These are phyloP conservation scores for Wickerhamomyces rabaulensis DNA, from an alignment of 805 yeast genomes.

Conservation along the genomic window DNA sequence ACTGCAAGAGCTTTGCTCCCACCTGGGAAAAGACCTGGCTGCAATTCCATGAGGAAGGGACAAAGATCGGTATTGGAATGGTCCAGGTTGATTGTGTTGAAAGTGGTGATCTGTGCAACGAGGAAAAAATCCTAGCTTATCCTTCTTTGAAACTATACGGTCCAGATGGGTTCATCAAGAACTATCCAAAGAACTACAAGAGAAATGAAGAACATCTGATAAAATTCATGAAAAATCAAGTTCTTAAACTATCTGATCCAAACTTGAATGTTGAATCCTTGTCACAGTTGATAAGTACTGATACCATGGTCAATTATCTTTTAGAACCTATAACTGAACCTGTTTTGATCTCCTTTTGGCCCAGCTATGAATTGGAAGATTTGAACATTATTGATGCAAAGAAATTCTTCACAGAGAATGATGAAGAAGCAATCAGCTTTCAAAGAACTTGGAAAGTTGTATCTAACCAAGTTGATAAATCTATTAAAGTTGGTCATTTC, in stretches of 20 bases:
- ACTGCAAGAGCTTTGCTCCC: constrained; percentile 78
- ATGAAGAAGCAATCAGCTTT: constrained; percentile 46
- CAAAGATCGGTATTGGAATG: constrained; percentile 44
- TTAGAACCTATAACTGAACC: constrained; percentile 41
- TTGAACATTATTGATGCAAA: constrained; percentile 28
- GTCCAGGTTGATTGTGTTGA: constrained; percentile 82
- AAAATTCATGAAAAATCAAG: constrained; percentile 50
- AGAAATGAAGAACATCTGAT: constrained; percentile 46
- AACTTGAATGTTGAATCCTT: constrained; percentile 36
- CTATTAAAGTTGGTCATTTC: constrained; percentile 44
- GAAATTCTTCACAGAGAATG: constrained; percentile 34
- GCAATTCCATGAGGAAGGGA: constrained; percentile 39
- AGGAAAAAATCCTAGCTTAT: constrained; percentile 57
- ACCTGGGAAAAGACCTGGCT: constrained; percentile 68
- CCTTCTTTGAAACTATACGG: constrained; percentile 72
- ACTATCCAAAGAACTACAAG: constrained; percentile 42
- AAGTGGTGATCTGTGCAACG: constrained; percentile 77
- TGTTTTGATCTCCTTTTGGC: constrained; percentile 61
- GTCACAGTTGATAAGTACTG: constrained; percentile 35
- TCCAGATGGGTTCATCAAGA: constrained; percentile 41
- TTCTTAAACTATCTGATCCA: constrained; percentile 37
- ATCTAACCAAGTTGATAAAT: constrained; percentile 39
- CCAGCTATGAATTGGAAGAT: constrained; percentile 38
- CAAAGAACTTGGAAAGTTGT: constrained; percentile 54
- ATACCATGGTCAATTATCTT: constrained; percentile 41